Base-by-base conservation (phyloP, 192 early-diverging fungal species). In the Backusella sp. region DNA sequence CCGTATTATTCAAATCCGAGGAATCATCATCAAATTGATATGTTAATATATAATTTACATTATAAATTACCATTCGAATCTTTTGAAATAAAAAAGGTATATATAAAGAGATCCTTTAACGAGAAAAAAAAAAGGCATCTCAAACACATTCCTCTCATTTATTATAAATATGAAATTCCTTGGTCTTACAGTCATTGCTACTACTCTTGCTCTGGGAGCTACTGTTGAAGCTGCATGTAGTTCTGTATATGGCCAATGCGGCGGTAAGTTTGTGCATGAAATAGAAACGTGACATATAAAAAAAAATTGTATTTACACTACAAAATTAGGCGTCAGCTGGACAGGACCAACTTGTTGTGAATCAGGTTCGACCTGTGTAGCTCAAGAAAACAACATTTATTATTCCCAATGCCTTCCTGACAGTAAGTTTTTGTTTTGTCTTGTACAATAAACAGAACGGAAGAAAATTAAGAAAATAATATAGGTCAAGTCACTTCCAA, bases 311-410 rank as follows among this genome's bases (percentile, higher is more conserved):
- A 66, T 34, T 41, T 11, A 70, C 26, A 59, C 30, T 41, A 76
- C 39, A 49, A 49, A 49, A 49, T 6, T n/a, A 76, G 75, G 75
- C 21, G 52, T 65, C 15, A 39, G 26, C 12, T 77, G 70, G 69
- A 72, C 26, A 36, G 76, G 76, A 26, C 62, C 76, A 39, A 77
- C 56, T 3, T 77, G 76, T 28, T 77, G 76, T 65, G 37, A 68
- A 14, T 71, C 76, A 46, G 76, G 76, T 42, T 72, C 39, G 17
- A 66, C 69, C 17, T 77, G 76, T 30, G 53, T 72, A 49, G 28
- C 44, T 56, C 66, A 68, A n/a, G 34, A 21, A 21, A 62, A 62
- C 34, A 77, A 72, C 30, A 11, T 15, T 2, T 77, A 72, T 28
- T 77, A 77, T 28, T 77, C 59, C 23, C 76, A 77, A 46, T 77